phyloP scores from a whole-genome alignment of 768 basidiomycete species.

The Tephrocybe sp. region DNA sequence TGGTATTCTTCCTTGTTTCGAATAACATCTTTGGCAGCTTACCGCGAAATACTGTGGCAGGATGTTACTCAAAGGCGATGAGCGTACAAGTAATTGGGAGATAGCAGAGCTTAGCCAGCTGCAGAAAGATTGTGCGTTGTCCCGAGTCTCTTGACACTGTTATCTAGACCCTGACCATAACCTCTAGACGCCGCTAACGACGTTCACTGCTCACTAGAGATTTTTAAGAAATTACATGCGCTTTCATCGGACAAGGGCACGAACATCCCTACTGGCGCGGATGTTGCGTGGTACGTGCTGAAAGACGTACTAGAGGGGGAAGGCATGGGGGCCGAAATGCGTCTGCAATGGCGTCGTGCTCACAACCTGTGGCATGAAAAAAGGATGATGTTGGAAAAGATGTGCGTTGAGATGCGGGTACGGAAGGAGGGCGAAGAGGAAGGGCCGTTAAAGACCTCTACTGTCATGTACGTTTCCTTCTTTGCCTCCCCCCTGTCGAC shows the following conservation, averaged over 20 bases:
- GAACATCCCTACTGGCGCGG: background rate
- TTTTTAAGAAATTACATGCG: slow-evolving; percentile 27
- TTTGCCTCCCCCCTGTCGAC: background rate
- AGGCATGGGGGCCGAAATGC: slow-evolving; percentile 7
- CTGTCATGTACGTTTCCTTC: slow-evolving; percentile 30
- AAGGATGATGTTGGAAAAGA: slow-evolving; percentile 26
- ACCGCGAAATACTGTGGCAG: slow-evolving; percentile 32
- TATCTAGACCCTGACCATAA: background rate
- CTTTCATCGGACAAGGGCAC: slow-evolving; percentile 18
- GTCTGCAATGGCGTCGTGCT: slow-evolving; percentile 31
- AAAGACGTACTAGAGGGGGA: background rate
- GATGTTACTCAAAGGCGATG: slow-evolving; percentile 27
- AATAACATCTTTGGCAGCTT: slow-evolving; percentile 20
- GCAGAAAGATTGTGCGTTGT: slow-evolving; percentile 27
- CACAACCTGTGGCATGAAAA: slow-evolving; percentile 32
- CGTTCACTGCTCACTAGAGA: slow-evolving; percentile 31
- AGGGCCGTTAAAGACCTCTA: slow-evolving; percentile 23
- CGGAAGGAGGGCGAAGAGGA: slow-evolving; percentile 16
- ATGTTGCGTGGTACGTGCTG: background rate
- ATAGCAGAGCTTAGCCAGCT: slow-evolving; percentile 17
- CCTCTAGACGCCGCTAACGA: slow-evolving; percentile 39
- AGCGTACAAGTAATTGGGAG: slow-evolving; percentile 37
- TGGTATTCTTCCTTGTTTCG: background rate
- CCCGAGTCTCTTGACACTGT: background rate
- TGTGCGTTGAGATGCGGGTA: slow-evolving; percentile 27